phyloP scores from a whole-genome alignment of 202 grass and related monocot genomes.

The Schoenoplectus tabernaemontani region DNA sequence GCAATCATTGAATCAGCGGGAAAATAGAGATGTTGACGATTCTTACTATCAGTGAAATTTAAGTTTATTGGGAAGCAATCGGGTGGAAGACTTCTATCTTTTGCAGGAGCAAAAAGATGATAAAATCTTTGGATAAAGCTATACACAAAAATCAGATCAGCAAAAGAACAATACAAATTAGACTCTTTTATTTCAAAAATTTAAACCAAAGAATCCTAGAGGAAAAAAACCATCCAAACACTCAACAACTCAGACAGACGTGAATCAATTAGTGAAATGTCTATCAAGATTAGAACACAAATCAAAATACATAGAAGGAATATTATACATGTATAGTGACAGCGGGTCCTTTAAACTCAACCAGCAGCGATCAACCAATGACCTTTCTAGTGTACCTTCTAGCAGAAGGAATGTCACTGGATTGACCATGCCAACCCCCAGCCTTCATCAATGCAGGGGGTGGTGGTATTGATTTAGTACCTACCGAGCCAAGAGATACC shows the following conservation, averaged over 20 bases:
- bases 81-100: not conserved
- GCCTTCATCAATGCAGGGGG: constrained; percentile 55
- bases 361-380: constrained; percentile 39
- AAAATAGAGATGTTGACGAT: too few species aligned
- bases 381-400: constrained; percentile 67
- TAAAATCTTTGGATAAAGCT: not conserved
- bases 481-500: constrained; percentile 48
- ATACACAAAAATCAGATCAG: not conserved
- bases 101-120: not conserved
- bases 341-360: constrained; percentile 12
- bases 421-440: constrained; percentile 45
- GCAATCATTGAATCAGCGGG: not conserved
- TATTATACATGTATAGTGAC: constrained; percentile 23
- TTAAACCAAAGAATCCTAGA: not conserved
- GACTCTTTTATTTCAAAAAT: not conserved
- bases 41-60: not conserved
- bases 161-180: constrained; percentile 1
- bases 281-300: constrained; percentile 21
- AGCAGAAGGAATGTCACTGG: constrained; percentile 61
- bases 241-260: not conserved
- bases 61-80: not conserved
- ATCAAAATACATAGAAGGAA: constrained; percentile 4
- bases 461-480: constrained; percentile 36
- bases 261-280: not conserved
- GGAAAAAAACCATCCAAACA: not conserved